These are phyloP conservation scores for Eleusine indica DNA, from an alignment of 176 grass and related monocot species.

Conservation along the genomic window DNA sequence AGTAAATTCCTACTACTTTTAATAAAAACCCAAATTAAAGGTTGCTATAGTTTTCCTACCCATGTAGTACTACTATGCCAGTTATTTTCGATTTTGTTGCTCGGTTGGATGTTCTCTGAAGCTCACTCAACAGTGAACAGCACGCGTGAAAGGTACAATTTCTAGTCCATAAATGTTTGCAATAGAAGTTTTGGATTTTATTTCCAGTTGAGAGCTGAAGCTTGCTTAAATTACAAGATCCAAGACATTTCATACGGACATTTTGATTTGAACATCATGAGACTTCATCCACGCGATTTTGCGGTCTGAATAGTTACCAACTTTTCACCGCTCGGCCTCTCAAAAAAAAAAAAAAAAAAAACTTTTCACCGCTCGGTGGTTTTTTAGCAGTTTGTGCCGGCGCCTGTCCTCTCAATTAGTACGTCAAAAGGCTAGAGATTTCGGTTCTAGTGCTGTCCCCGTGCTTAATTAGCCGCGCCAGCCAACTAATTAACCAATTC, in stretches of 20 bases:
- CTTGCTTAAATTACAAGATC: neutral
- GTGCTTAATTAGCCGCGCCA: conserved; percentile 16
- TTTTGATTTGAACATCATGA: neutral
- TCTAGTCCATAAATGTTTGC: neutral
- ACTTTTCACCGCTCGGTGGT: neutral
- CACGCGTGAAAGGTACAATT: neutral
- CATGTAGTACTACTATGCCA: too few relatives aligned
- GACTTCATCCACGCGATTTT: neutral
- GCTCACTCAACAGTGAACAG: neutral
- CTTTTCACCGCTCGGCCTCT: neutral
- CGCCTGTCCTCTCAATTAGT: conserved; percentile 20
- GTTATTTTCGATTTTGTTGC: neutral
- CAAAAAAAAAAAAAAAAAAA: too few relatives aligned
- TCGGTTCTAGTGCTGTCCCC: conserved; percentile 38
- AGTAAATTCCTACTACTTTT: neutral
- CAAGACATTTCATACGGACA: neutral
- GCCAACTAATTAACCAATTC: conserved; percentile 43
- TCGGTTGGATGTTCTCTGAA: neutral
- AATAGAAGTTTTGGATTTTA: neutral
- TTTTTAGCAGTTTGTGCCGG: conserved; percentile 26
- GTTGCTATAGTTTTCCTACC: too few relatives aligned
- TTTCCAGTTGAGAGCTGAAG: neutral
- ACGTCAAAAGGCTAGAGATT: conserved; percentile 38
- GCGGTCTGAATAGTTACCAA: neutral
- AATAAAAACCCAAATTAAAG: neutral